Base-by-base conservation (phyloP, 306 rosid species). In the Prunus padus region DNA sequence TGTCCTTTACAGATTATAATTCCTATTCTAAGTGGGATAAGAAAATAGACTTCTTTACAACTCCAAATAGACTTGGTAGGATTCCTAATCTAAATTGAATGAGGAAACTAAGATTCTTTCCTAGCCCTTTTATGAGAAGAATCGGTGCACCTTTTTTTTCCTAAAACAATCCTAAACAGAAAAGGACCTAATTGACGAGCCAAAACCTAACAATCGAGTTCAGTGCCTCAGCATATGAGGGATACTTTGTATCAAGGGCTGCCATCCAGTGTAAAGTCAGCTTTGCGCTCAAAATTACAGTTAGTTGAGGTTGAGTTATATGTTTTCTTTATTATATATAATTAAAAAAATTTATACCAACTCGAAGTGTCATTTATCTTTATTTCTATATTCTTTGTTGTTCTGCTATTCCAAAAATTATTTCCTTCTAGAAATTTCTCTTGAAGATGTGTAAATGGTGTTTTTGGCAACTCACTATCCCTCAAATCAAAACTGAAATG, bases 401-500 rank as follows among this genome's bases (percentile, higher is more conserved):
- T 51, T 40, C n/a, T 77, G 50, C 11, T 44, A 47, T 22, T 68
- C 50, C 23, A 42, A 52, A 79, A 65, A 54, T 69, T 44, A 2
- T 66, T 31, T 63, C 51, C 25, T 18, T 45, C 37, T 4, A 15
- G 47, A 23, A 14, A 45, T 76, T 54, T 28, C 19, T 68, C n/a
- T 68, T 30, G 22, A 47, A 4, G 13, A 45, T 9, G 67, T 40
- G 23, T 8, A 25, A 67, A 62, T 71, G 40, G 23, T 66, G n/a
- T 69, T 78, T 55, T 81, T 83, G 89, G 89, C 90, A 91, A 96
- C 90, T 86, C 79, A 85, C 92, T 2, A 82, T 88, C 65, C 90
- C 86, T 46, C 93, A 89, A 86, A 86, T 90, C 80, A 89, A 87
- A 87, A 91, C 93, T 73, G 95, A 89, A 80, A 90, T 93, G 97